Evolutionary conservation across 2,329 filamentous ascomycete species (phyloP).

Genomic region (Cadophora luteo-olivacea): DNA sequence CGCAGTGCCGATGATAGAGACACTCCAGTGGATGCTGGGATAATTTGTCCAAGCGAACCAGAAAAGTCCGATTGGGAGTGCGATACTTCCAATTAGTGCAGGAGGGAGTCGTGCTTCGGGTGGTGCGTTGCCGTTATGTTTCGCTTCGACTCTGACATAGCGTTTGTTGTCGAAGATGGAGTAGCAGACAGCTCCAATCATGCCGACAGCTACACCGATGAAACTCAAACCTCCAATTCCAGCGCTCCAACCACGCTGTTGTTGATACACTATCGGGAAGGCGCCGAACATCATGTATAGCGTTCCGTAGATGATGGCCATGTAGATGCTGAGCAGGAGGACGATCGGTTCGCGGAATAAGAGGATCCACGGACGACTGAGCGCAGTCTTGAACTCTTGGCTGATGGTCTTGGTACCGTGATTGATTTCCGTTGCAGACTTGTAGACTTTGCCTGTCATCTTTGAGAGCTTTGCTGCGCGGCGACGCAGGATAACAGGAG

Average conservation of each 20-base stretch:
- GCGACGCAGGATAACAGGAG: conserved; percentile 60
- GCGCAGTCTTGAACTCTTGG: conserved; percentile 59
- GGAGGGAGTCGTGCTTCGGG: conserved; percentile 71
- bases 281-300: conserved; percentile 65
- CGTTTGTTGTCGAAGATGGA: conserved; percentile 61
- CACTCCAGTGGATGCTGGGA: conserved; percentile 62
- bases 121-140: conserved; percentile 58
- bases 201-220: conserved; percentile 73
- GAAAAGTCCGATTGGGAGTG: conserved; percentile 69
- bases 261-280: conserved; percentile 71
- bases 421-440: conserved; percentile 57
- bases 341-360: conserved; percentile 76
- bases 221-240: conserved; percentile 70
- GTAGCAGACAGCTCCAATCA: conserved; percentile 63
- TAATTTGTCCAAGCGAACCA: conserved; percentile 73
- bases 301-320: conserved; percentile 53
- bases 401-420: conserved; percentile 48
- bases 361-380: conserved; percentile 72
- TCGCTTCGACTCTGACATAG: conserved; percentile 50
- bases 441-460: conserved; percentile 61
- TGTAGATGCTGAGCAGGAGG: conserved; percentile 66
- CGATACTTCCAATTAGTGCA: conserved; percentile 65
- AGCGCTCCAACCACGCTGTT: conserved; percentile 62
- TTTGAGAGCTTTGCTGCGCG: conserved; percentile 58
- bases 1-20: conserved; percentile 52